Conservation (phyloP, 306 rosid genomes). For the Vigna angularis region DNA sequence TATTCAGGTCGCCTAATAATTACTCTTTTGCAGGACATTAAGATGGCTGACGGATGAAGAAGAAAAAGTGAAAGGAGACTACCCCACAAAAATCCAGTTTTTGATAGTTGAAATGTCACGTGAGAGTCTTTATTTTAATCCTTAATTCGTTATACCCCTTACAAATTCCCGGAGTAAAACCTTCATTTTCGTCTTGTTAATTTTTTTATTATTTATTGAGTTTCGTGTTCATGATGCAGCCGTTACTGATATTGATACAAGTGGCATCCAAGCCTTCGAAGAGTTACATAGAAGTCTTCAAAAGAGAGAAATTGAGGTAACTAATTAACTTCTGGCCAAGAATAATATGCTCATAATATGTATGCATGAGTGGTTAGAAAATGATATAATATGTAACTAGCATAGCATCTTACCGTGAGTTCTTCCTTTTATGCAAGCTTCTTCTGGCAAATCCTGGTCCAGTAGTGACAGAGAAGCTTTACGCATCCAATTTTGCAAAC, state of each 20-base stretch:
- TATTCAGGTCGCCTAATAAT: constrained; percentile 29
- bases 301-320: constrained; percentile 81
- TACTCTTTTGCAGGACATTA: constrained; percentile 65
- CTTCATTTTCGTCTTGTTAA: constrained; percentile 12
- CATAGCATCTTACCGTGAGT: constrained; percentile 48
- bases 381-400: background rate
- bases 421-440: constrained; percentile 55
- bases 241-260: constrained; percentile 90
- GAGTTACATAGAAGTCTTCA: constrained; percentile 78
- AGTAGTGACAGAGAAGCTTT: constrained; percentile 79
- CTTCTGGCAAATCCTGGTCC: constrained; percentile 92
- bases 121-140: constrained; percentile 43
- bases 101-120: constrained; percentile 96
- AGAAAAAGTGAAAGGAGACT: constrained; percentile 55
- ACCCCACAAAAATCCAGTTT: constrained; percentile 67
- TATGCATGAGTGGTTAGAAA: constrained; percentile 6
- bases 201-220: constrained; percentile 11
- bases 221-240: constrained; percentile 54
- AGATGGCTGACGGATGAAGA: constrained; percentile 93
- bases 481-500: constrained; percentile 59
- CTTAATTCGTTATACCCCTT: background rate
- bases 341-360: background rate
- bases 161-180: constrained; percentile 10
- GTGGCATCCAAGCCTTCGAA: constrained; percentile 95
- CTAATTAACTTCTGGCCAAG: background rate